Percentiles rank a stretch among this genome's conserved stretches.
phyloP scores from a whole-genome alignment of 306 rosid genomes.

The Clitoria ternatea region DNA sequence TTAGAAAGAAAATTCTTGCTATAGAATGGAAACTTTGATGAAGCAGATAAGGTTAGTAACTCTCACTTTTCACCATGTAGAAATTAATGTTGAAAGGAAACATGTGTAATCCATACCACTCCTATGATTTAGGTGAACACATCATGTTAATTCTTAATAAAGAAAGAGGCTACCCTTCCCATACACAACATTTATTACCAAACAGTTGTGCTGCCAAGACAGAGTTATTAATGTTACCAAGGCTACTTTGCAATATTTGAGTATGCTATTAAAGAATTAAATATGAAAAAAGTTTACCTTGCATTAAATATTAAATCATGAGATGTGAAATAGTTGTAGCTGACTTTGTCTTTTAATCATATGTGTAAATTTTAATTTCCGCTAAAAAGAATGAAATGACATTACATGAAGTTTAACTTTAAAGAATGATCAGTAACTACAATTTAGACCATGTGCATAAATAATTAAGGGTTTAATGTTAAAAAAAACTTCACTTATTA shows the following conservation, averaged over 20 bases:
- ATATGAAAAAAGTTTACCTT: too few relatives aligned
- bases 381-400: too few relatives aligned
- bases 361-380: too few relatives aligned
- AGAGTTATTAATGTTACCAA: neutral
- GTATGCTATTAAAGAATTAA: too few relatives aligned
- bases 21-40: constrained; percentile 44
- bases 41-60: constrained; percentile 54
- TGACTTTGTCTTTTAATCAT: too few relatives aligned
- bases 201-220: neutral
- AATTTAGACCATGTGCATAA: too few relatives aligned
- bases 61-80: neutral
- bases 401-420: too few relatives aligned
- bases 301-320: too few relatives aligned
- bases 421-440: too few relatives aligned
- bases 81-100: neutral
- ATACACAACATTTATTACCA: neutral
- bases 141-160: constrained; percentile 11
- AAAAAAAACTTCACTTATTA: too few relatives aligned
- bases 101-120: neutral
- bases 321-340: too few relatives aligned
- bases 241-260: constrained; percentile 15
- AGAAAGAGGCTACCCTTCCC: neutral
- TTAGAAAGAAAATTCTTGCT: neutral
- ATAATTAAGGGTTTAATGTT: too few relatives aligned
- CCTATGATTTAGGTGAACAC: neutral